Conservation (phyloP, 1,284 basidiomycete species). For the Cryptococcus maquisensis region DNA sequence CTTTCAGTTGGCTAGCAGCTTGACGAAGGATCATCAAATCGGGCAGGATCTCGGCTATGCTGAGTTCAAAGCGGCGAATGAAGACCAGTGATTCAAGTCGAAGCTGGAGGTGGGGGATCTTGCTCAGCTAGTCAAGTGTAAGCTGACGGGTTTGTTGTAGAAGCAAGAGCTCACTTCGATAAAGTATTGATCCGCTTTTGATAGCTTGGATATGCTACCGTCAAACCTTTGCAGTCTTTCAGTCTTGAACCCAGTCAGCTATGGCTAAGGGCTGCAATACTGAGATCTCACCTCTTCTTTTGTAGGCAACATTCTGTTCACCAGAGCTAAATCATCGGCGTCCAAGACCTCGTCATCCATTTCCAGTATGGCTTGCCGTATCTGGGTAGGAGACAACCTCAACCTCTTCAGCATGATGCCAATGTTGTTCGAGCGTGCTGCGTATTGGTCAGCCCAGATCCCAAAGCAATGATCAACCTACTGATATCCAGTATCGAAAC, state of each 20-base stretch:
- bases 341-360: slow-evolving; percentile 64
- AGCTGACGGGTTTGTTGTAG: not conserved
- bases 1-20: slow-evolving; percentile 69
- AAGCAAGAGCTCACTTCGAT: slow-evolving; percentile 55
- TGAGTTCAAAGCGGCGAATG: slow-evolving; percentile 71
- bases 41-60: slow-evolving; percentile 76
- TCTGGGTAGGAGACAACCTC: slow-evolving; percentile 60
- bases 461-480: slow-evolving; percentile 10
- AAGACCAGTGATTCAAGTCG: slow-evolving; percentile 78
- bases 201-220: slow-evolving; percentile 61
- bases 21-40: slow-evolving; percentile 72
- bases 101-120: slow-evolving; percentile 67
- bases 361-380: slow-evolving; percentile 64
- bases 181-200: slow-evolving; percentile 82
- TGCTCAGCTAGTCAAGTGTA: slow-evolving; percentile 59
- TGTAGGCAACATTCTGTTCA: slow-evolving; percentile 69
- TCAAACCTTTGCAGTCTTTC: slow-evolving; percentile 62
- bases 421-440: slow-evolving; percentile 72
- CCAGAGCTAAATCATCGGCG: slow-evolving; percentile 66
- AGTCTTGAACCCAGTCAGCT: slow-evolving; percentile 50
- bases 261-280: not conserved
- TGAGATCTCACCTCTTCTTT: slow-evolving; percentile 61
- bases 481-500: slow-evolving; percentile 71
- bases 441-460: not conserved
- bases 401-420: slow-evolving; percentile 76